Evolutionary conservation across 345 rosid genomes (phyloP).

Genomic region (Citrus inodora): DNA sequence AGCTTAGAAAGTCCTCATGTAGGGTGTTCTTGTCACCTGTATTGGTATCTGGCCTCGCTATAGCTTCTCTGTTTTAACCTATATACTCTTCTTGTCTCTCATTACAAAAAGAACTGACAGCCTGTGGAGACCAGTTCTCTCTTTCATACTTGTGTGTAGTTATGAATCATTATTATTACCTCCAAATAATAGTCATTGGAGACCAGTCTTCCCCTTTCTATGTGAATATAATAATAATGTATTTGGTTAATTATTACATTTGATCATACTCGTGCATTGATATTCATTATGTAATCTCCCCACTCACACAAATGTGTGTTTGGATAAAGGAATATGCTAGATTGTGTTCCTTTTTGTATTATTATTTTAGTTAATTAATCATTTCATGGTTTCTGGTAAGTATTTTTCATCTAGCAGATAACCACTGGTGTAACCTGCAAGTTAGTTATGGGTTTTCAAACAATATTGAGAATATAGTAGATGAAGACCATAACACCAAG

Average conservation of each 20-base stretch:
- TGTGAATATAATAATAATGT: background rate
- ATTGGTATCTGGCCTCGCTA: background rate
- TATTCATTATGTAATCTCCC: background rate
- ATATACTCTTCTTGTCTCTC: background rate
- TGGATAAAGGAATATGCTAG: background rate
- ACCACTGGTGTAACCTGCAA: background rate
- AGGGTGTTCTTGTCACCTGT: background rate
- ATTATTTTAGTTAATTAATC: no score
- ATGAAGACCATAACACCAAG: background rate
- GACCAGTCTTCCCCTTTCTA: background rate
- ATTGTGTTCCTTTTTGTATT: background rate
- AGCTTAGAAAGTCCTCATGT: background rate
- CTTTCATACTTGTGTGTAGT: background rate
- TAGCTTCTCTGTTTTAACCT: no score
- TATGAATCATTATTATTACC: background rate
- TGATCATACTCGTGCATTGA: background rate
- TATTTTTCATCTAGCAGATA: background rate
- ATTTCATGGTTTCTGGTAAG: background rate
- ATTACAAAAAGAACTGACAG: background rate
- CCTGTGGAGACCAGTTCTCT: background rate
- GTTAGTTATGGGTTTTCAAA: background rate
- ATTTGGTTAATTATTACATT: background rate
- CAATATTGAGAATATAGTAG: background rate
- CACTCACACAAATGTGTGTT: background rate
- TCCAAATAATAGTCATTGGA: background rate